phyloP scores from a whole-genome alignment of 2,329 filamentous ascomycete species.

The Venturia carpophila region DNA sequence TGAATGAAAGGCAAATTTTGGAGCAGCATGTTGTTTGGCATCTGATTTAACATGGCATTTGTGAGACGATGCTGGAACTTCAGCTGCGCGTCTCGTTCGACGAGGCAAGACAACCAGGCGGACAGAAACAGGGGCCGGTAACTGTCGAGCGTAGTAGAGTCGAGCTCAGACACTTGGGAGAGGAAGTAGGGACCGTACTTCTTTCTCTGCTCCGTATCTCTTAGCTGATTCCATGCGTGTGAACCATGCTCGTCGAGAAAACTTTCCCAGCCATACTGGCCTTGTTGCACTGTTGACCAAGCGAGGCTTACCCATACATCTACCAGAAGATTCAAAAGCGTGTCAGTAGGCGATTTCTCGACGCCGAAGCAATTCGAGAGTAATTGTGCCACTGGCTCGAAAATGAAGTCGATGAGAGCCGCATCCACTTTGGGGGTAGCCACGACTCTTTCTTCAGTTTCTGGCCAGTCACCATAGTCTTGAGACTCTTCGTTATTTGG shows the following conservation, averaged over 20 bases:
- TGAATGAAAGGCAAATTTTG: constrained; percentile 49
- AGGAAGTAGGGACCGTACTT: constrained; percentile 41
- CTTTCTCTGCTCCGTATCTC: constrained; percentile 38
- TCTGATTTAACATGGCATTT: constrained; percentile 44
- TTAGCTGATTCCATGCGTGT: constrained; percentile 43
- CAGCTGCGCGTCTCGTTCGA: constrained; percentile 52
- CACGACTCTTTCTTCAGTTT: constrained; percentile 20
- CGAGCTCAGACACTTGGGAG: constrained; percentile 33
- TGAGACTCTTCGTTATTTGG: constrained; percentile 46
- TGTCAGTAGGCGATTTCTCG: constrained; percentile 48
- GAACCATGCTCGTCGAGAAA: constrained; percentile 49
- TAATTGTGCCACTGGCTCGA: constrained; percentile 44
- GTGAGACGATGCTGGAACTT: constrained; percentile 55
- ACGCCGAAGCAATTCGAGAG: constrained; percentile 56
- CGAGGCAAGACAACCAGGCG: constrained; percentile 48
- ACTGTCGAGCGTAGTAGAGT: constrained; percentile 31
- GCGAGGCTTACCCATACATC: constrained; percentile 49
- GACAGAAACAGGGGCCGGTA: constrained; percentile 39
- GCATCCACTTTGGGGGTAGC: not conserved
- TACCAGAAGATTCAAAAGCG: constrained; percentile 43
- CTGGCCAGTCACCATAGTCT: constrained; percentile 54
- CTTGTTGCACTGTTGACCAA: constrained; percentile 37
- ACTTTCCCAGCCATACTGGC: constrained; percentile 45
- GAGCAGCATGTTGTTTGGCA: constrained; percentile 41
- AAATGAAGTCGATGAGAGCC: constrained; percentile 34